phyloP scores from a whole-genome alignment of 2,329 filamentous ascomycete genomes.

The Onygena corvina region DNA sequence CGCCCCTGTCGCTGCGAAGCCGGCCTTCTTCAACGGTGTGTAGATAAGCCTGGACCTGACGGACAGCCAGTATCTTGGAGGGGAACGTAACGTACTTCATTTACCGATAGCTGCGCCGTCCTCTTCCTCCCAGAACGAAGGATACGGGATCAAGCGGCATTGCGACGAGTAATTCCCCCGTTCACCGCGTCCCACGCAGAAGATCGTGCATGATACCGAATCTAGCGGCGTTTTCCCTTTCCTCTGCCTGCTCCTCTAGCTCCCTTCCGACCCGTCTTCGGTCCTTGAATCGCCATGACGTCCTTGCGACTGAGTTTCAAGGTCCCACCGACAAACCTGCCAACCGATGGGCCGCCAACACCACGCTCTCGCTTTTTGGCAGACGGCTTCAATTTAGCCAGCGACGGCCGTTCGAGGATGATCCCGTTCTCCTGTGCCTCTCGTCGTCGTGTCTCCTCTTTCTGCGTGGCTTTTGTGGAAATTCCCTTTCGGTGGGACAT shows the following conservation, averaged over 20 bases:
- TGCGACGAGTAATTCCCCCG: background rate
- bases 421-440: constrained; percentile 87
- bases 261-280: constrained; percentile 16
- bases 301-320: constrained; percentile 68
- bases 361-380: constrained; percentile 43
- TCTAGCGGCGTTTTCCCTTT: constrained; percentile 8
- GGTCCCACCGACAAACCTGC: constrained; percentile 67
- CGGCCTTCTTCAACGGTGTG: background rate
- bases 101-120: background rate
- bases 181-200: background rate
- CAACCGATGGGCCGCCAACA: constrained; percentile 66
- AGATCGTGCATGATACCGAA: background rate
- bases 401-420: constrained; percentile 55
- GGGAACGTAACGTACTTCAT: background rate
- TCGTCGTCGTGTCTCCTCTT: constrained; percentile 58
- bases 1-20: background rate
- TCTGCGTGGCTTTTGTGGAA: constrained; percentile 48
- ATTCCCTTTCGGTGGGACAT: constrained; percentile 82
- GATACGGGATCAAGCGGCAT: background rate
- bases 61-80: background rate
- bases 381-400: constrained; percentile 26
- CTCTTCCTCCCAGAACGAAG: background rate
- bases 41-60: background rate
- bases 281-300: constrained; percentile 56
- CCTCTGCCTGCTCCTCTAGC: background rate